phyloP scores from a whole-genome alignment of 2,329 filamentous ascomycete genomes.

The Penicillium corylophilum region DNA sequence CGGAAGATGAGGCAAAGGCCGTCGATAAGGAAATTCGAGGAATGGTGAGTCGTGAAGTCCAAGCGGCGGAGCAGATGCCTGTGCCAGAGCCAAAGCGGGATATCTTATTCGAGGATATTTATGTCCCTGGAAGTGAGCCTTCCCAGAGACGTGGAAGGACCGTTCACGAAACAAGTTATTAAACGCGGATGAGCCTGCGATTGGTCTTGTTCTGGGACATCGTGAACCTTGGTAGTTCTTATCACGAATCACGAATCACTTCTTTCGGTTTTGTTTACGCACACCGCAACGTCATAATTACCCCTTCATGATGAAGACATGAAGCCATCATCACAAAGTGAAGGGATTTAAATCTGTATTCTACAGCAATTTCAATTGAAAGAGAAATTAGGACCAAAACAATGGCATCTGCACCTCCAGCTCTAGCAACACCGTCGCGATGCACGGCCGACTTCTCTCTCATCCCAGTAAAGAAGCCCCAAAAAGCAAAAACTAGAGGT shows the following conservation, averaged over 20 bases:
- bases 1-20: conserved; percentile 87
- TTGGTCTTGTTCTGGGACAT: not conserved
- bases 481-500: not conserved
- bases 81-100: conserved; percentile 71
- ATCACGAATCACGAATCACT: not conserved
- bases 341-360: not conserved
- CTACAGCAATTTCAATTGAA: not conserved
- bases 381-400: not conserved
- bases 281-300: conserved; percentile 3
- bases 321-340: not conserved
- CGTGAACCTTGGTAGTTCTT: not conserved
- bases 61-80: conserved; percentile 81
- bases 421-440: conserved; percentile 58
- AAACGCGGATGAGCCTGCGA: conserved; percentile 22
- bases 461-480: conserved; percentile 54
- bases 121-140: conserved; percentile 80
- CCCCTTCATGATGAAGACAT: not conserved
- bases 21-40: conserved; percentile 88
- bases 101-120: conserved; percentile 92
- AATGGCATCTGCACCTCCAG: conserved; percentile 15
- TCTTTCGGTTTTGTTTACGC: too few species aligned
- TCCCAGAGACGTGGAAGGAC: conserved; percentile 80
- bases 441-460: conserved; percentile 87
- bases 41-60: conserved; percentile 82
- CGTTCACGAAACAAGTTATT: conserved; percentile 84